These are phyloP conservation scores for Mucor piriformis DNA, from an alignment of 371 early-diverging fungal species.

Conservation along the genomic window DNA sequence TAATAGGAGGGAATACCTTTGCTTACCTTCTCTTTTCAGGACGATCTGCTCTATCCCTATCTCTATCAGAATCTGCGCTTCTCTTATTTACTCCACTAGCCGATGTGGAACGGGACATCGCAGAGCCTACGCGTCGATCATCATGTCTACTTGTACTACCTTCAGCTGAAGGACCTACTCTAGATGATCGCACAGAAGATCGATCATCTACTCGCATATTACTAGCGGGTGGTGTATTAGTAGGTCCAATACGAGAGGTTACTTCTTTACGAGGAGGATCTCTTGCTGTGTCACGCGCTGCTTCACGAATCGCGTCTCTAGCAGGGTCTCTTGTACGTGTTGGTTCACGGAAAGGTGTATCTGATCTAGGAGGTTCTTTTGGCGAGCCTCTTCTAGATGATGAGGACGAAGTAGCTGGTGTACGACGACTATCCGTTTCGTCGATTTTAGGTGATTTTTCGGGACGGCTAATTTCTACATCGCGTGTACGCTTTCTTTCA, in stretches of 20 bases:
- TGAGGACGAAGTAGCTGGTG: conserved; percentile 4
- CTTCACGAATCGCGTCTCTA: conserved; percentile 26
- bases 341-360: conserved; percentile 7
- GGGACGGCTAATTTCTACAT: conserved; percentile 9
- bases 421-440: conserved; percentile 6
- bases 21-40: conserved; percentile 16
- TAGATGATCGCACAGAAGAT: neutral
- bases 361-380: conserved; percentile 3
- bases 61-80: neutral
- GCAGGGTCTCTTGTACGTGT: conserved; percentile 9
- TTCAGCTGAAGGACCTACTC: neutral
- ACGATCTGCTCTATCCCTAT: conserved; percentile 6
- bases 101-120: neutral
- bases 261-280: conserved; percentile 7
- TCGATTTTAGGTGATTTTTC: conserved; percentile 4
- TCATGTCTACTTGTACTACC: neutral
- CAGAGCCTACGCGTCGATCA: neutral
- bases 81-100: neutral
- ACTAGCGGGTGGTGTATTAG: neutral
- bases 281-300: conserved; percentile 14
- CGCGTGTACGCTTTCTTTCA: conserved; percentile 13
- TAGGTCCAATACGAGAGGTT: neutral
- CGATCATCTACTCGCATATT: neutral
- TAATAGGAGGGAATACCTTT: no score
- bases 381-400: conserved; percentile 16